Evolutionary conservation across 305 asterid species (phyloP).

Genomic region (Nicotiana rustica): DNA sequence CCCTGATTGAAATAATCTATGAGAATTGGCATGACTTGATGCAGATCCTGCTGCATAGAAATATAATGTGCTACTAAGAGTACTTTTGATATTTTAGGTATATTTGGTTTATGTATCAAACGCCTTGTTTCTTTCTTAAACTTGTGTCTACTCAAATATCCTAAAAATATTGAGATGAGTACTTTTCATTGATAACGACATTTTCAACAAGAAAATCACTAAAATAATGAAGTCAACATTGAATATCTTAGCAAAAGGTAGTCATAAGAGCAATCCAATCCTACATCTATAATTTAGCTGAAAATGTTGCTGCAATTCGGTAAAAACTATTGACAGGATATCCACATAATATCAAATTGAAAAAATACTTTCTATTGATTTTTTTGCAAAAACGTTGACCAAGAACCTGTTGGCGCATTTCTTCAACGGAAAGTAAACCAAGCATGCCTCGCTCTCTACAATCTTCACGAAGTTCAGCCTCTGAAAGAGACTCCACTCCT

Average conservation of each 20-base stretch:
- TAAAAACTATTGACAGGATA: conserved; percentile 20
- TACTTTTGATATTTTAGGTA: background rate
- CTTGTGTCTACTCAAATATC: conserved; percentile 2
- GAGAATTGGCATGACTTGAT: background rate
- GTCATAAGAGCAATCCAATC: background rate
- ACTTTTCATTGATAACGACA: background rate
- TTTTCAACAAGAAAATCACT: conserved; percentile 20
- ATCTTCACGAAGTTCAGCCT: conserved; percentile 93
- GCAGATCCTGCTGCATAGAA: background rate
- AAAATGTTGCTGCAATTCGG: conserved; percentile 18
- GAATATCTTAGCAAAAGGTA: background rate
- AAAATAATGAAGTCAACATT: background rate
- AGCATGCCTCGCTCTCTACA: conserved; percentile 96
- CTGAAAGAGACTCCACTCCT: conserved; percentile 89
- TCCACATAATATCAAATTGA: background rate
- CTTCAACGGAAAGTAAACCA: conserved; percentile 78
- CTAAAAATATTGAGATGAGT: background rate
- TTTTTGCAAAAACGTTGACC: background rate
- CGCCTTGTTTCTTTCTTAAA: background rate
- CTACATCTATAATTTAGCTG: background rate
- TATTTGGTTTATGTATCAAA: background rate
- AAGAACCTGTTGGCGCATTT: conserved; percentile 89
- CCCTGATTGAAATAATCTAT: background rate
- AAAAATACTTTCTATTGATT: background rate
- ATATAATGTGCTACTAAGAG: background rate